phyloP scores from a whole-genome alignment of 768 basidiomycete species.

The Clitopilus hobsonii region DNA sequence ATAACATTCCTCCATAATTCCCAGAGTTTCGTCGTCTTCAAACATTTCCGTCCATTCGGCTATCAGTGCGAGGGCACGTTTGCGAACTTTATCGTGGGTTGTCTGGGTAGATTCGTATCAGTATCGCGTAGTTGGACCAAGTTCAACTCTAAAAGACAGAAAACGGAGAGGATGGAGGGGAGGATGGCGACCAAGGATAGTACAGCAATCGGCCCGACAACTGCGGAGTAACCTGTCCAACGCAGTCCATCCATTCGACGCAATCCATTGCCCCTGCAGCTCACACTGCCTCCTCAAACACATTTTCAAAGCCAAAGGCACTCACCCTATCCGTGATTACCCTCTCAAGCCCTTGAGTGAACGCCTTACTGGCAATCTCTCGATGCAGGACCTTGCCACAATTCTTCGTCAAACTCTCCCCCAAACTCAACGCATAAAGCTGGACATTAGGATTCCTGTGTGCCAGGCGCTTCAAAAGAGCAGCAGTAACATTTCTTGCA shows the following conservation, averaged over 20 bases:
- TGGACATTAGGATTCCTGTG: conserved; percentile 98
- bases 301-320: conserved; percentile 3
- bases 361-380: conserved; percentile 86
- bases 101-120: conserved; percentile 42
- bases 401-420: conserved; percentile 91
- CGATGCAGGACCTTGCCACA: conserved; percentile 75
- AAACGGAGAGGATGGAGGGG: neutral
- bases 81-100: conserved; percentile 88
- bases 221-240: neutral
- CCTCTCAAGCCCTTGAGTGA: conserved; percentile 85
- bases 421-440: conserved; percentile 83
- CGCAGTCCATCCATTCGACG: neutral
- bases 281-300: neutral
- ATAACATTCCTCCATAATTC: conserved; percentile 90
- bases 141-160: too few species aligned
- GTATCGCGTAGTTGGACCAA: too few species aligned
- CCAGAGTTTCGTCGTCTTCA: conserved; percentile 71
- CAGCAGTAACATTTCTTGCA: conserved; percentile 78
- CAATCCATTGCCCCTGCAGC: neutral
- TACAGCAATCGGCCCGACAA: neutral
- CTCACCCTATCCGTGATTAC: conserved; percentile 83
- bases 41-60: conserved; percentile 85
- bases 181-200: neutral
- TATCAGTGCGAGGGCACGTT: conserved; percentile 65
- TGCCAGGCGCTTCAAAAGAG: conserved; percentile 83